These are phyloP conservation scores for Macrocybe gigantea DNA, from an alignment of 768 basidiomycete species.

Conservation along the genomic window DNA sequence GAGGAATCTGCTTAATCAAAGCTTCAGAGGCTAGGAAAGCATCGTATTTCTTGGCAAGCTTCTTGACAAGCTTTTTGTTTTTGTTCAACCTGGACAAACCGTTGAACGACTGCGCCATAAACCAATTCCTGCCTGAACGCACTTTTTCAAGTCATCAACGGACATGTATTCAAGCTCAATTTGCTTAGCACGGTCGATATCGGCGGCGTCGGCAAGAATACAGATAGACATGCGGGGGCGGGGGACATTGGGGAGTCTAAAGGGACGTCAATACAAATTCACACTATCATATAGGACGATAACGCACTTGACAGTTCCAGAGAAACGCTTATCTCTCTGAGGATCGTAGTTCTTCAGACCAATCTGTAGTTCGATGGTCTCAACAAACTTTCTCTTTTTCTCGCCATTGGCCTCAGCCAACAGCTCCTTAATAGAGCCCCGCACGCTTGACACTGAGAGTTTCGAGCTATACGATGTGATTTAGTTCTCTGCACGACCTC, in stretches of 20 bases:
- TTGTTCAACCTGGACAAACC: slow-evolving; percentile 73
- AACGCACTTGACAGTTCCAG: slow-evolving; percentile 89
- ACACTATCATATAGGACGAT: not conserved
- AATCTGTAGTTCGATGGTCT: slow-evolving; percentile 95
- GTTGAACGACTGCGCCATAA: too few species aligned
- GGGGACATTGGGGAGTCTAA: slow-evolving; percentile 91
- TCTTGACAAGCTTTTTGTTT: slow-evolving; percentile 99
- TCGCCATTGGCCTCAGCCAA: slow-evolving; percentile 80
- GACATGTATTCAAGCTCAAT: slow-evolving; percentile 99
- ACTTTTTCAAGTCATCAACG: slow-evolving; percentile 99
- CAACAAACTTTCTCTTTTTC: slow-evolving; percentile 90
- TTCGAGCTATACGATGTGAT: slow-evolving; percentile 46
- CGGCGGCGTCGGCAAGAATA: slow-evolving; percentile 98
- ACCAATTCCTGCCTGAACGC: not conserved
- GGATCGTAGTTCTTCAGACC: slow-evolving; percentile 99
- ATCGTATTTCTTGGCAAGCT: slow-evolving; percentile 99
- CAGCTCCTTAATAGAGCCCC: slow-evolving; percentile 92
- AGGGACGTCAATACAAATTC: slow-evolving; percentile 4
- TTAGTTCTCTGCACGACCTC: not conserved
- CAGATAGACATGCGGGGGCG: slow-evolving; percentile 99
- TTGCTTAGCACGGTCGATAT: slow-evolving; percentile 98
- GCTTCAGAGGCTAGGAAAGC: slow-evolving; percentile 97
- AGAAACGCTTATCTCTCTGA: slow-evolving; percentile 99
- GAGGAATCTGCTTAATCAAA: slow-evolving; percentile 99
- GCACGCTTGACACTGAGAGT: slow-evolving; percentile 99